A percentile compares a stretch with the other conserved stretches of the same genome.
phyloP scores from a whole-genome alignment of 1,284 basidiomycete genomes.

The Ustanciosporium gigantosporum region DNA sequence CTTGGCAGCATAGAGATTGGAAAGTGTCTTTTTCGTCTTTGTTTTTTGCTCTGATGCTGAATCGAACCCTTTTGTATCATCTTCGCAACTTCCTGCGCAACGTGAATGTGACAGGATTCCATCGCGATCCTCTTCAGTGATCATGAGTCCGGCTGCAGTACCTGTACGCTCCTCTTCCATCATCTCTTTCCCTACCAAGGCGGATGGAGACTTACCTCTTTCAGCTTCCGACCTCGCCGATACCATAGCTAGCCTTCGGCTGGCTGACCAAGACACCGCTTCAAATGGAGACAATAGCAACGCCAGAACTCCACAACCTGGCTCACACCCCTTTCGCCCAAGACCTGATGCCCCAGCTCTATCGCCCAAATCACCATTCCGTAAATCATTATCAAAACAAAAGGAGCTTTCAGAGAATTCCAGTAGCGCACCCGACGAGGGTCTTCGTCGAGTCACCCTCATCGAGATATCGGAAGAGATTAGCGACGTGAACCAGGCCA shows the following conservation, averaged over 20 bases:
- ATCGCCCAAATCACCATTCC: neutral
- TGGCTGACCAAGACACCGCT: conserved; percentile 7
- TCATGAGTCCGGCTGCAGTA: conserved; percentile 17
- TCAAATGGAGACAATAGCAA: conserved; percentile 1
- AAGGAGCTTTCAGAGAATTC: no score
- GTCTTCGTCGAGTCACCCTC: no score
- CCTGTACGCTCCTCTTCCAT: conserved; percentile 30
- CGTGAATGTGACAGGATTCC: conserved; percentile 10
- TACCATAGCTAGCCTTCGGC: conserved; percentile 23
- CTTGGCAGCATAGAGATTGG: neutral
- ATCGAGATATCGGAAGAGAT: conserved; percentile 31
- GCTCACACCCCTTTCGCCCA: conserved; percentile 3
- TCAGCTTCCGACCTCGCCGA: conserved; percentile 38
- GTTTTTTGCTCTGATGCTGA: no score
- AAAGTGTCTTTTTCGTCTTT: neutral
- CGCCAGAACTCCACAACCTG: conserved; percentile 6
- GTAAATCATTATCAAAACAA: neutral
- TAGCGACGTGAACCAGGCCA: conserved; percentile 21
- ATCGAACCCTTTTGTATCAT: neutral
- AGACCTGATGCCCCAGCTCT: neutral
- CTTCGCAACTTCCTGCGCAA: neutral
- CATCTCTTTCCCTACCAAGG: neutral
- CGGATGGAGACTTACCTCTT: conserved; percentile 2
- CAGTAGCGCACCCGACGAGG: no score
- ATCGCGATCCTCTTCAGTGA: conserved; percentile 32